These are phyloP conservation scores for Elsinoe batatas DNA, from an alignment of 2,329 filamentous ascomycete species.

Conservation along the genomic window DNA sequence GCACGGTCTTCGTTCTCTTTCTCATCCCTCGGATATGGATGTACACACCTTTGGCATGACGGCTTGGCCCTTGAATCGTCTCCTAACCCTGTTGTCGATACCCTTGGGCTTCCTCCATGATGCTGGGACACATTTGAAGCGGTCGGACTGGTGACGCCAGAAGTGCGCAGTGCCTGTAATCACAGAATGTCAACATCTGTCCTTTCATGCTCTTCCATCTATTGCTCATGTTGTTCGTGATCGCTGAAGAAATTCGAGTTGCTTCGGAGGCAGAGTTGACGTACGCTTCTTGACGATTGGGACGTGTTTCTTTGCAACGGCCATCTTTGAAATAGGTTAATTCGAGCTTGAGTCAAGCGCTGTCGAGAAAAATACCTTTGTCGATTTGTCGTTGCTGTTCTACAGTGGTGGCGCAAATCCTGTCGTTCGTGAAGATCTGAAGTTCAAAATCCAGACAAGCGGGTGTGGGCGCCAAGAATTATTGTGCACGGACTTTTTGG, in stretches of 20 bases:
- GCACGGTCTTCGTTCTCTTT: slow-evolving; percentile 1
- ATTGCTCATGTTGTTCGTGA: not conserved
- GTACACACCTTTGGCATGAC: slow-evolving; percentile 91
- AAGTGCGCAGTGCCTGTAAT: slow-evolving; percentile 79
- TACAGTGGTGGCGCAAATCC: not conserved
- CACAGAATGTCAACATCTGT: slow-evolving; percentile 24
- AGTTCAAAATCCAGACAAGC: not conserved
- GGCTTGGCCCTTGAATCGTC: slow-evolving; percentile 92
- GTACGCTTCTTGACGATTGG: slow-evolving; percentile 99
- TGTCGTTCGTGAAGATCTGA: not conserved
- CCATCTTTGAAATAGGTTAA: slow-evolving; percentile 57
- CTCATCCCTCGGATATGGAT: not conserved
- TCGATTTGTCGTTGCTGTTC: not conserved
- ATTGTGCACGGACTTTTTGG: not conserved
- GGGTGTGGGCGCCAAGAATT: slow-evolving; percentile 9
- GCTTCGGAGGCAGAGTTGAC: slow-evolving; percentile 35
- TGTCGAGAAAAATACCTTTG: not conserved
- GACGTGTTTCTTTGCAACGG: slow-evolving; percentile 98
- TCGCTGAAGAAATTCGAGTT: slow-evolving; percentile 7
- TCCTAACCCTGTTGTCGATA: slow-evolving; percentile 97
- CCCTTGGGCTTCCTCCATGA: slow-evolving; percentile 99
- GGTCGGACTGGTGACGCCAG: slow-evolving; percentile 94
- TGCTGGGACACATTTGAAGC: slow-evolving; percentile 81
- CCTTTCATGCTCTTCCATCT: not conserved
- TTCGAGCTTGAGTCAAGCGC: slow-evolving; percentile 2